Evolutionary conservation across 2,329 filamentous ascomycete genomes (phyloP).

Genomic region (Torrubiella hemipterigena): DNA sequence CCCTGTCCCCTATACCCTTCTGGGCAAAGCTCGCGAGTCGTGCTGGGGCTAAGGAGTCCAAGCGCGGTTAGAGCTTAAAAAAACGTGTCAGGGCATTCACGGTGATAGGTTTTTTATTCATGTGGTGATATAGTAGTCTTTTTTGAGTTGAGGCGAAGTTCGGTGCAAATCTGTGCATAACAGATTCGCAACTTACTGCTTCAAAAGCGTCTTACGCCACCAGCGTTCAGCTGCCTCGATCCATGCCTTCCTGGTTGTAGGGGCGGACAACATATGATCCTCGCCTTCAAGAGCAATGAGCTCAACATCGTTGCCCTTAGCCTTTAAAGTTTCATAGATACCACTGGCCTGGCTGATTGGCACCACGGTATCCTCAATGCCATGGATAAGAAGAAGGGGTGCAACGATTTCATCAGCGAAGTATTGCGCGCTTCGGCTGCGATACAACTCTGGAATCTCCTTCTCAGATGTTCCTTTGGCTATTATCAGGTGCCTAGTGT

Average conservation of each 20-base stretch:
- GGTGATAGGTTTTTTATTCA: too few species aligned
- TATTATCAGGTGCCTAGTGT: slow-evolving; percentile 32
- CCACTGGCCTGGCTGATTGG: slow-evolving; percentile 42
- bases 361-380: slow-evolving; percentile 42
- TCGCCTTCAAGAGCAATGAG: slow-evolving; percentile 36
- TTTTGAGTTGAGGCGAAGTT: too few species aligned
- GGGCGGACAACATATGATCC: slow-evolving; percentile 35
- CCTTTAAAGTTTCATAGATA: slow-evolving; percentile 33
- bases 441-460: slow-evolving; percentile 27
- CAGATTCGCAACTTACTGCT: too few species aligned
- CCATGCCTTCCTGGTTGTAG: slow-evolving; percentile 24
- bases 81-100: too few species aligned
- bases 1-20: too few species aligned
- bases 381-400: slow-evolving; percentile 44
- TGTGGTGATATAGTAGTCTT: too few species aligned
- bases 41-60: too few species aligned
- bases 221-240: slow-evolving; percentile 33
- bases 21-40: too few species aligned
- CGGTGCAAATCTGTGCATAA: too few species aligned
- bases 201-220: slow-evolving; percentile 30
- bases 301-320: slow-evolving; percentile 28
- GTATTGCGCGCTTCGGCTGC: slow-evolving; percentile 34
- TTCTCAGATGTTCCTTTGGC: slow-evolving; percentile 18
- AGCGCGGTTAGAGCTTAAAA: too few species aligned
- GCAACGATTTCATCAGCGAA: slow-evolving; percentile 33